A percentile compares a stretch with the other conserved stretches of the same genome.
These are phyloP conservation scores for Takakia lepidozioides DNA, from an alignment of 225 moss, liverwort and hornwort genomes.

Conservation along the genomic window DNA sequence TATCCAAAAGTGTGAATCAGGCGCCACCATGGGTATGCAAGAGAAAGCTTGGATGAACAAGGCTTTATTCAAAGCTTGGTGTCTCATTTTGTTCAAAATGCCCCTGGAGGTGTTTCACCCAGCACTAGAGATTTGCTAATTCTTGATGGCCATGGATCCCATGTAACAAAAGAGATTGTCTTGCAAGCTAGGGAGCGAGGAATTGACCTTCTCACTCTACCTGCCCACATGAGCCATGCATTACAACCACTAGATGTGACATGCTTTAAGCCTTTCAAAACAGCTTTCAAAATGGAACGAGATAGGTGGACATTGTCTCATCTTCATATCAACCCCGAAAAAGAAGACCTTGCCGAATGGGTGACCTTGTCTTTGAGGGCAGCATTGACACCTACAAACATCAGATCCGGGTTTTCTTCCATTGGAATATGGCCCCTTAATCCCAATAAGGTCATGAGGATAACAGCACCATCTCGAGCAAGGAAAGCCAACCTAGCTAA, in stretches of 20 bases:
- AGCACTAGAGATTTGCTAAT: not conserved
- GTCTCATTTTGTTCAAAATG: not conserved
- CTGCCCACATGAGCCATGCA: not conserved
- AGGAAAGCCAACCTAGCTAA: not conserved
- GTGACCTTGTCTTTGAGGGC: not conserved
- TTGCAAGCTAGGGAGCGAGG: not conserved
- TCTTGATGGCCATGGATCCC: not conserved
- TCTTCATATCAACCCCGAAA: too few relatives aligned
- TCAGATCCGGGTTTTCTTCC: not conserved
- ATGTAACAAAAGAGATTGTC: not conserved
- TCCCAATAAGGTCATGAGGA: too few relatives aligned
- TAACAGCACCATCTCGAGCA: not conserved
- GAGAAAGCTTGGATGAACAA: not conserved
- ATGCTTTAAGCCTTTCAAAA: conserved; percentile 1
- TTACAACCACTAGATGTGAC: not conserved
- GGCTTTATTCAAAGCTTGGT: not conserved
- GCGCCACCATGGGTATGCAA: not conserved
- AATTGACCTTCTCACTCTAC: not conserved
- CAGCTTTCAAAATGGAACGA: not conserved
- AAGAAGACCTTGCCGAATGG: not conserved
- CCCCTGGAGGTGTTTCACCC: not conserved
- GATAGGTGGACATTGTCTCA: not conserved
- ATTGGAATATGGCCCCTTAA: not conserved
- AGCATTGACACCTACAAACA: not conserved
- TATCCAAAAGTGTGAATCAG: too few relatives aligned